These are phyloP conservation scores for Olyra latifolia DNA, from an alignment of 176 grass and related monocot genomes.

Conservation along the genomic window DNA sequence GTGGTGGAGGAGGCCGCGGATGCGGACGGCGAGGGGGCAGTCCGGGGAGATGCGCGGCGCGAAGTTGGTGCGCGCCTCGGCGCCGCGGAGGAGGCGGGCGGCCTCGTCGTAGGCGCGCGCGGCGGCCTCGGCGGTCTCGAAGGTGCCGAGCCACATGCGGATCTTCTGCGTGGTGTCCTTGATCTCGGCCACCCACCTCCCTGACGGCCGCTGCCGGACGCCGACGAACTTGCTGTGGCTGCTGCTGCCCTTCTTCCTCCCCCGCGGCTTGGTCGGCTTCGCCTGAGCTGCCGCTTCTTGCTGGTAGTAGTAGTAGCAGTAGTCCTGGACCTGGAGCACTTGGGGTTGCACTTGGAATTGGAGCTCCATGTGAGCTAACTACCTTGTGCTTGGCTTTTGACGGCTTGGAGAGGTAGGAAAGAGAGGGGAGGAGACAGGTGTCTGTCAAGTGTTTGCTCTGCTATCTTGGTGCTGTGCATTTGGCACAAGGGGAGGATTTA, in stretches of 20 bases:
- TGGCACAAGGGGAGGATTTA: slow-evolving; percentile 51
- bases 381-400: slow-evolving; percentile 24
- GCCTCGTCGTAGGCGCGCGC: slow-evolving; percentile 96
- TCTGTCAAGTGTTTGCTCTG: slow-evolving; percentile 37
- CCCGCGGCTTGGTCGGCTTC: slow-evolving; percentile 57
- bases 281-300: slow-evolving; percentile 44
- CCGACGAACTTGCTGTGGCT: slow-evolving; percentile 84
- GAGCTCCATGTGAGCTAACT: slow-evolving; percentile 62
- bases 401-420: slow-evolving; percentile 16
- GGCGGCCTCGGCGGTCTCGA: slow-evolving; percentile 91
- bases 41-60: slow-evolving; percentile 40
- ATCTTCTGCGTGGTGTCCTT: slow-evolving; percentile 97
- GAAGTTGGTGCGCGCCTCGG: slow-evolving; percentile 90
- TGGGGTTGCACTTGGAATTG: slow-evolving; percentile 52
- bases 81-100: slow-evolving; percentile 81
- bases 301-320: slow-evolving; percentile 65
- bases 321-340: slow-evolving; percentile 37
- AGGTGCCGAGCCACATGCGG: slow-evolving; percentile 94
- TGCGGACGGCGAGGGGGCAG: slow-evolving; percentile 69
- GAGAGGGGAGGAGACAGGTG: slow-evolving; percentile 31
- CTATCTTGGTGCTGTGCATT: slow-evolving; percentile 34
- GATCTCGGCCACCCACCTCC: slow-evolving; percentile 94
- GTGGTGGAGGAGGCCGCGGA: slow-evolving; percentile 72
- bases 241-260: slow-evolving; percentile 53
- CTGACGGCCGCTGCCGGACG: slow-evolving; percentile 75